phyloP scores from a whole-genome alignment of 148 eudicot species.

The Beta vulgaris region DNA sequence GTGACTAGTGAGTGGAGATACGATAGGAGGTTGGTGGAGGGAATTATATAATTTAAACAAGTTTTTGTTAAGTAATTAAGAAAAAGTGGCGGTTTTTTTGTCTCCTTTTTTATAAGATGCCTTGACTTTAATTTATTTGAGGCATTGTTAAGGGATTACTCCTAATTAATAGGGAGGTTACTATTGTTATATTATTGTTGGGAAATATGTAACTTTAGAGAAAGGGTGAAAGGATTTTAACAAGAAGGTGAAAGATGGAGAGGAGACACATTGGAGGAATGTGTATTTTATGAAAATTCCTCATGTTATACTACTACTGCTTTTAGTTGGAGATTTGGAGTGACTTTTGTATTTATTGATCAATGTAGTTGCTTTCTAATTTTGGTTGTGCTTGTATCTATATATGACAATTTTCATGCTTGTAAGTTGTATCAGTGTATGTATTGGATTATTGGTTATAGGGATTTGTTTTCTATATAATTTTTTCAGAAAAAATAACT shows the following conservation, averaged over 20 bases:
- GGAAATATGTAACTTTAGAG: background rate
- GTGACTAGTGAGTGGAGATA: too few species aligned
- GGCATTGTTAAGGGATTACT: too few species aligned
- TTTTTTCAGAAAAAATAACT: too few species aligned
- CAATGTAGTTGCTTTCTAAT: background rate
- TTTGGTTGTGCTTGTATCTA: too few species aligned
- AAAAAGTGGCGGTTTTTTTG: background rate
- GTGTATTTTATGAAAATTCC: conserved; percentile 13
- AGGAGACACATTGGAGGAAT: background rate
- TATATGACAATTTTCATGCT: too few species aligned
- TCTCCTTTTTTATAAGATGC: background rate
- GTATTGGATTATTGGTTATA: too few species aligned
- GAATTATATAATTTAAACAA: too few species aligned
- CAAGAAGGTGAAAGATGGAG: too few species aligned
- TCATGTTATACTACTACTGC: conserved; percentile 1
- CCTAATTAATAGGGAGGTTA: background rate
- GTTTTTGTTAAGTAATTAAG: background rate
- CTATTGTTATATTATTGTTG: background rate
- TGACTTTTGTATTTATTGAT: background rate
- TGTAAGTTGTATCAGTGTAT: too few species aligned
- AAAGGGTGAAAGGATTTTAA: background rate
- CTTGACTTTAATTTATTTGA: too few species aligned
- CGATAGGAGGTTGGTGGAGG: too few species aligned
- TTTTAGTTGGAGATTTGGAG: background rate
- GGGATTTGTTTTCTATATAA: too few species aligned